Evolutionary conservation across 306 rosid species (phyloP).

Genomic region (Rosa lucieae): DNA sequence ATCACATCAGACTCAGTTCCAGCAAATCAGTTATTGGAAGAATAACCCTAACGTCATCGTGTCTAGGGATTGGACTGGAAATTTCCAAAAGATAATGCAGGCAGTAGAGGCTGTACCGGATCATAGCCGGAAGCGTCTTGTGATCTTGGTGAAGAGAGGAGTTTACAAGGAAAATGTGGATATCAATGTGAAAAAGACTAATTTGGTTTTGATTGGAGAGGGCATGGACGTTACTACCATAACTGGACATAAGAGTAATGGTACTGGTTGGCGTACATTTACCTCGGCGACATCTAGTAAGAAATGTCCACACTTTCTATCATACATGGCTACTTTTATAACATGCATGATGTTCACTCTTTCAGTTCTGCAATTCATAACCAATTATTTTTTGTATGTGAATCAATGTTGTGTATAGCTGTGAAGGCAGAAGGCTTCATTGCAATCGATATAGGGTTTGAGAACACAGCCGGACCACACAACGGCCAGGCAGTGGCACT

Average conservation of each 20-base stretch:
- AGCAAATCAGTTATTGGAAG: no score
- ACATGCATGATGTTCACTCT: no score
- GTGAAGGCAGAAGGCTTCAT: constrained; percentile 4
- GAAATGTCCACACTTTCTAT: no score
- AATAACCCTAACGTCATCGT: not conserved
- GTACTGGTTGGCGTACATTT: not conserved
- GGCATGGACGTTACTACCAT: constrained; percentile 13
- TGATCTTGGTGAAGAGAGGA: constrained; percentile 16
- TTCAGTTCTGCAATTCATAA: no score
- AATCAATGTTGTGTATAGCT: not conserved
- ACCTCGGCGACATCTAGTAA: constrained; percentile 18
- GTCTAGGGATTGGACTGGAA: not conserved
- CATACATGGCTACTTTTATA: no score
- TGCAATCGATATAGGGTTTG: constrained; percentile 8
- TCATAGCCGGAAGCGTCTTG: not conserved
- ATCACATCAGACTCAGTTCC: no score
- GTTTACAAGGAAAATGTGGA: constrained; percentile 14
- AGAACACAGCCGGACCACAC: constrained; percentile 15
- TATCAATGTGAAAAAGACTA: not conserved
- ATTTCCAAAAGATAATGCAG: constrained; percentile 15
- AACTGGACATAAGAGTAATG: constrained; percentile 1
- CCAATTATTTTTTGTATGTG: not conserved
- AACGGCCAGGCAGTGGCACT: constrained; percentile 9
- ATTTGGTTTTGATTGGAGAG: constrained; percentile 18
- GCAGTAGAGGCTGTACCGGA: constrained; percentile 11